Conservation (phyloP, 2,329 filamentous ascomycete species). For the Pseudonectria buxi region DNA sequence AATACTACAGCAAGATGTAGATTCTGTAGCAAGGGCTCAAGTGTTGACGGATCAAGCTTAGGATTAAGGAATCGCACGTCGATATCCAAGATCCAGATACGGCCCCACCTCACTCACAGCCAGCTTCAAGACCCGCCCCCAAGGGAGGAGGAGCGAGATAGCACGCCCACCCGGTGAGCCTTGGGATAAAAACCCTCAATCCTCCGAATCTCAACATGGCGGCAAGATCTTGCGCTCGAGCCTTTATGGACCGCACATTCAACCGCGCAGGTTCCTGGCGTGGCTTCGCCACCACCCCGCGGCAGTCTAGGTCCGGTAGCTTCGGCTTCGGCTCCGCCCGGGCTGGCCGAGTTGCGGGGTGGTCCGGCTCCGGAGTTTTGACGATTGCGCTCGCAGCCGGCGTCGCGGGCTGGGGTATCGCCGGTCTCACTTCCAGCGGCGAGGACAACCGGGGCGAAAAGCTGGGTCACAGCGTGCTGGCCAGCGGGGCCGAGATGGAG, state of each 20-base stretch:
- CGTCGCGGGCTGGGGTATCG: constrained; percentile 35
- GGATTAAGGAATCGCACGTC: no score
- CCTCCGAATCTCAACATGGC: constrained; percentile 7
- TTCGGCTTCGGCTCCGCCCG: constrained; percentile 3
- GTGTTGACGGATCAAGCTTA: no score
- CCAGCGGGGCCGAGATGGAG: constrained; percentile 8
- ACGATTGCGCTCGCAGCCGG: constrained; percentile 34
- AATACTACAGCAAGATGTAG: no score
- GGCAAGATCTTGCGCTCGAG: constrained; percentile 10
- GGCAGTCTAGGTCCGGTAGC: constrained; percentile 5
- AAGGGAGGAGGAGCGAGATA: no score
- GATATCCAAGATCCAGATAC: no score
- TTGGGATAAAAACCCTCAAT: no score
- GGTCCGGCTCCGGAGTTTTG: constrained; percentile 28
- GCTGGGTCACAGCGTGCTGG: background rate
- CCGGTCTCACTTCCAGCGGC: constrained; percentile 18
- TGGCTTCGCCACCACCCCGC: constrained; percentile 4
- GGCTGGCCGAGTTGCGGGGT: constrained; percentile 10
- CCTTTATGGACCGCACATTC: constrained; percentile 12
- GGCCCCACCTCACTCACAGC: no score
- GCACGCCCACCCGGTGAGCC: no score
- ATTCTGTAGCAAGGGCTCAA: no score
- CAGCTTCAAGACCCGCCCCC: no score
- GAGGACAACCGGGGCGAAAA: constrained; percentile 2
- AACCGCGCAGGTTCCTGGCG: constrained; percentile 3